phyloP scores from a whole-genome alignment of 1,284 basidiomycete species.

The Ceratobasidium theobromae region DNA sequence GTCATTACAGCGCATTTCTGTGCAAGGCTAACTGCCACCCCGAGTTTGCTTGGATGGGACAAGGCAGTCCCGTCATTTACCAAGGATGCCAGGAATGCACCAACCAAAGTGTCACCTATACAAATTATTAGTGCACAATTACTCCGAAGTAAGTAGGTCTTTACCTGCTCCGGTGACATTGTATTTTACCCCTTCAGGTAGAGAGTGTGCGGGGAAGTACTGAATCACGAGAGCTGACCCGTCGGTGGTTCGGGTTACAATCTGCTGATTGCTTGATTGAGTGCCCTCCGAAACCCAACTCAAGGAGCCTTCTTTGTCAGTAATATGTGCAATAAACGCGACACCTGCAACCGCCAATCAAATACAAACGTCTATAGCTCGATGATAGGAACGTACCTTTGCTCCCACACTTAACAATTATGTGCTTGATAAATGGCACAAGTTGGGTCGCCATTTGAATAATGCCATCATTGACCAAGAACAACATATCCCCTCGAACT shows the following conservation, averaged over 20 bases:
- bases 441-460: conserved; percentile 77
- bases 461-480: conserved; percentile 66
- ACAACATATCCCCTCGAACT: conserved; percentile 54
- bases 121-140: background rate
- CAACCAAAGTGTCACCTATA: conserved; percentile 33
- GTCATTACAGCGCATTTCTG: conserved; percentile 68
- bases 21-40: conserved; percentile 51
- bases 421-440: conserved; percentile 75
- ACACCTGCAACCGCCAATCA: conserved; percentile 50
- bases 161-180: conserved; percentile 93
- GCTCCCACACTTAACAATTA: conserved; percentile 82
- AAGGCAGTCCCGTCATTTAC: conserved; percentile 47
- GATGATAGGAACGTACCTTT: conserved; percentile 43
- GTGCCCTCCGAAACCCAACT: conserved; percentile 49
- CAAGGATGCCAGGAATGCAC: conserved; percentile 52
- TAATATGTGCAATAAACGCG: conserved; percentile 60
- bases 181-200: conserved; percentile 51
- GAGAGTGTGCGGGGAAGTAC: conserved; percentile 63
- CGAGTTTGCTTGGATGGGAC: conserved; percentile 49
- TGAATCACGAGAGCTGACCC: conserved; percentile 60
- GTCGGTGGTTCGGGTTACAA: conserved; percentile 54
- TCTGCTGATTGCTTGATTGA: conserved; percentile 44
- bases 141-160: background rate
- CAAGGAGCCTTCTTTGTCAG: conserved; percentile 45
- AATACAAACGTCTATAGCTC: background rate